Evolutionary conservation across 148 eudicot species (phyloP).

Genomic region (Rhododendron mucronatum): DNA sequence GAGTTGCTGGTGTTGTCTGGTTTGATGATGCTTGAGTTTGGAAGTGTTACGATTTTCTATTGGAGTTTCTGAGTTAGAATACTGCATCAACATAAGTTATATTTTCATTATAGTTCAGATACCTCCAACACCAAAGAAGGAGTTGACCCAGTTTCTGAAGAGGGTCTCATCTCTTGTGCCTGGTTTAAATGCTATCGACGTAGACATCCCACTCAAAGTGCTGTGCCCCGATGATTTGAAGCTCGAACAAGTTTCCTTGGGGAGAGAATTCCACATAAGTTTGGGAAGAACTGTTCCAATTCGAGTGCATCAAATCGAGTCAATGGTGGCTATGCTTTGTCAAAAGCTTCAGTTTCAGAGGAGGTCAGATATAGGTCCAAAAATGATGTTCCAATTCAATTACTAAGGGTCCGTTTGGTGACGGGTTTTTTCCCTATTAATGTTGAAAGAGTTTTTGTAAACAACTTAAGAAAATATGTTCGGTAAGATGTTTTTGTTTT

Average conservation of each 20-base stretch:
- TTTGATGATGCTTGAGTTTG: background rate
- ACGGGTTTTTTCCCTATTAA: too few species aligned
- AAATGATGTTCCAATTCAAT: background rate
- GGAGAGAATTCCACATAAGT: slow-evolving; percentile 86
- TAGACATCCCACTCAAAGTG: slow-evolving; percentile 54
- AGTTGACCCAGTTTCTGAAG: slow-evolving; percentile 51
- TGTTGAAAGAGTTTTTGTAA: too few species aligned
- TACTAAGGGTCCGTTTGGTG: too few species aligned
- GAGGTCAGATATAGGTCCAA: slow-evolving; percentile 30
- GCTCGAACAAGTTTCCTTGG: slow-evolving; percentile 61
- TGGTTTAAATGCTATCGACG: slow-evolving; percentile 69
- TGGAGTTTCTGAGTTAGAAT: background rate
- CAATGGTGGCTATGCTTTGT: slow-evolving; percentile 79
- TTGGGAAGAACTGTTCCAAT: slow-evolving; percentile 87
- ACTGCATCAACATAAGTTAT: background rate
- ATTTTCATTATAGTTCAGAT: slow-evolving; percentile 43
- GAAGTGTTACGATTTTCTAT: background rate
- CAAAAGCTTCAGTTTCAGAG: slow-evolving; percentile 66
- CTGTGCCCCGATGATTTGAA: slow-evolving; percentile 43
- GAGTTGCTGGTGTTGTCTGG: background rate
- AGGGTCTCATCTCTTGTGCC: slow-evolving; percentile 51
- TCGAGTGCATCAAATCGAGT: slow-evolving; percentile 82
- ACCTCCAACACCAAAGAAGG: slow-evolving; percentile 57
- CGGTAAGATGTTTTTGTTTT: too few species aligned
- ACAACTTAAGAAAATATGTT: too few species aligned